Base-by-base conservation (phyloP, 805 yeast species). In the Kazachstania bromeliacearum region DNA sequence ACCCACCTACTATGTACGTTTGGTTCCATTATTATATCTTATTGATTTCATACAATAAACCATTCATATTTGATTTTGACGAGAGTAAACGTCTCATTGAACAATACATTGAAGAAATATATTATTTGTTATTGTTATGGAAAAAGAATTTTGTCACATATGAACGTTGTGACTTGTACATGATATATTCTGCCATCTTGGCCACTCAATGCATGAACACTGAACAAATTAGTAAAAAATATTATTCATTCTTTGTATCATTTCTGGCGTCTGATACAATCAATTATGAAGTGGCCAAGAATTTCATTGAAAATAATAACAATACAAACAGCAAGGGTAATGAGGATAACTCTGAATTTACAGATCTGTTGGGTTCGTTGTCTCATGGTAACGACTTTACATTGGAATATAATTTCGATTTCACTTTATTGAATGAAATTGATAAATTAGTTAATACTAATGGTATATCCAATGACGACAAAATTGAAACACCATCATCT, bases 31-130 rank as follows among this genome's bases (percentile, higher is more conserved):
- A 73, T 48, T 75, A 73, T 45, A 63, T 75, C 24, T 63, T 71
- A 7, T 47, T 72, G n/a, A 59, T 75, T 12, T 74, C 80, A 43
- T 62, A 74, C 30, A 75, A 75, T 45, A 59, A 77, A 20, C 79
- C 79, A 4, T 74, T 74, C 44, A 64, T 73, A 5, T 45, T 40
- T 24, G 55, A 52, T 19, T 32, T 44, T 1, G 35, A 37, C 8
- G 36, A 47, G 28, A 48, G 56, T 28, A 42, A 45, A 33, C 34
- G 36, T 13, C 23, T 51, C 12, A 45, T 51, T 10, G 53, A 54
- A 28, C 45, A 46, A 4, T 47, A 46, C 19, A 50, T 51, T 10
- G 51, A 50, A 33, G 59, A 53, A 33, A 33, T 53, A 16, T 39
- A 46, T 34, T 37, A 26, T 7, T 35, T 51, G 16, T 32, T 53